Evolutionary conservation across 768 basidiomycete genomes (phyloP).

Genomic region (Flagelloscypha sp.): DNA sequence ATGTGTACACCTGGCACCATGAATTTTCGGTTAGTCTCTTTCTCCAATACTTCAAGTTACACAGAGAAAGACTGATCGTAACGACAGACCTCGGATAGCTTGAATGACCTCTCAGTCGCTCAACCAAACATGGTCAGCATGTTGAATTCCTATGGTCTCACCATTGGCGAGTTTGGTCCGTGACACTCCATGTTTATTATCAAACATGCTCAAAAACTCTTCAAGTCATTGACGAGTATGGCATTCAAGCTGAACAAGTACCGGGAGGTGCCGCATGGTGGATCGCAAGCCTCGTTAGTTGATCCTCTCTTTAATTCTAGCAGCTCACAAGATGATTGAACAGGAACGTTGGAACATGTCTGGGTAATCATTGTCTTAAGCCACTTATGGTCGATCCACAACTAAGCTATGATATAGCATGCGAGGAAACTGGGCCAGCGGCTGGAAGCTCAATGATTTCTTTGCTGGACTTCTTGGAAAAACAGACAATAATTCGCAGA

Average conservation of each 20-base stretch:
- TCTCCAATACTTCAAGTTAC: not conserved
- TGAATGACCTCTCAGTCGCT: slow-evolving; percentile 13
- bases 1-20: slow-evolving; percentile 15
- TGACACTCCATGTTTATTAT: too few relatives aligned
- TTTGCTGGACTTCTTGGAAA: slow-evolving; percentile 15
- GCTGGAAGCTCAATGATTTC: slow-evolving; percentile 13
- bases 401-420: too few relatives aligned
- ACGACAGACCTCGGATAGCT: slow-evolving; percentile 13
- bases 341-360: slow-evolving; percentile 15
- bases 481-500: slow-evolving; percentile 5
- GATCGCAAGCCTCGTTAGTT: slow-evolving; percentile 15
- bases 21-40: slow-evolving; percentile 12
- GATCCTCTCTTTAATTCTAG: too few relatives aligned
- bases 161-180: too few relatives aligned
- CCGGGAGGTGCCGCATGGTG: slow-evolving; percentile 15
- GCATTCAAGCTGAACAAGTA: slow-evolving; percentile 11
- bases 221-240: slow-evolving; percentile 15
- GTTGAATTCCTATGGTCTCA: slow-evolving; percentile 10
- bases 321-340: too few relatives aligned
- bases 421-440: slow-evolving; percentile 15
- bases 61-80: not conserved
- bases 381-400: too few relatives aligned
- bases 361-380: too few relatives aligned
- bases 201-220: too few relatives aligned
- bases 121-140: slow-evolving; percentile 13